phyloP scores from a whole-genome alignment of 2,329 filamentous ascomycete species.

The Sclerotinia glacialis region DNA sequence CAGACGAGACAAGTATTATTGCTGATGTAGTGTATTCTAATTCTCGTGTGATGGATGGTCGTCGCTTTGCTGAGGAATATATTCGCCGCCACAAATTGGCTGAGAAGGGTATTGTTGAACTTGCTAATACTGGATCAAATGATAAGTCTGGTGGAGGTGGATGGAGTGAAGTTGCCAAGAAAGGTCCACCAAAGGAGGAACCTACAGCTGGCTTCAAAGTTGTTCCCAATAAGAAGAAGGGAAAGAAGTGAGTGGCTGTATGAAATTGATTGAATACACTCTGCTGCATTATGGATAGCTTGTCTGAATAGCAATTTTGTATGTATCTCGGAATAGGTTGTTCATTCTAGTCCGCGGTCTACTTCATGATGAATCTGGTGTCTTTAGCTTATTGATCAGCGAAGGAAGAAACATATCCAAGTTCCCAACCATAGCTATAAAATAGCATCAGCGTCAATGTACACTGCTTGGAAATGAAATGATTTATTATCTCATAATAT shows the following conservation, averaged over 20 bases:
- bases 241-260: conserved; percentile 58
- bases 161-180: conserved; percentile 98
- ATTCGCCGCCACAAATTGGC: conserved; percentile 89
- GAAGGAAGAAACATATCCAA: not conserved
- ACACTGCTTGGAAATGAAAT: not conserved
- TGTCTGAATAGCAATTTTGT: conserved; percentile 28
- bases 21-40: conserved; percentile 85
- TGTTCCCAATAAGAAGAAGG: conserved; percentile 89
- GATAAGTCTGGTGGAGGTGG: conserved; percentile 69
- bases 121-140: conserved; percentile 52
- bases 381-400: not conserved
- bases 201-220: conserved; percentile 70
- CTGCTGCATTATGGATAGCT: conserved; percentile 27
- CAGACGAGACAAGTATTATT: conserved; percentile 75
- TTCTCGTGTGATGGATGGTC: conserved; percentile 86
- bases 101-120: conserved; percentile 83
- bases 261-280: conserved; percentile 32
- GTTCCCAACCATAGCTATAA: not conserved
- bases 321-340: conserved; percentile 19
- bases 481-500: not conserved
- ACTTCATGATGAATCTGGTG: not conserved
- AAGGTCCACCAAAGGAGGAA: conserved; percentile 57
- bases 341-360: not conserved
- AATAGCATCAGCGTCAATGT: not conserved
- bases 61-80: conserved; percentile 92